These are phyloP conservation scores for Lupinus albus DNA, from an alignment of 306 rosid genomes.

Conservation along the genomic window DNA sequence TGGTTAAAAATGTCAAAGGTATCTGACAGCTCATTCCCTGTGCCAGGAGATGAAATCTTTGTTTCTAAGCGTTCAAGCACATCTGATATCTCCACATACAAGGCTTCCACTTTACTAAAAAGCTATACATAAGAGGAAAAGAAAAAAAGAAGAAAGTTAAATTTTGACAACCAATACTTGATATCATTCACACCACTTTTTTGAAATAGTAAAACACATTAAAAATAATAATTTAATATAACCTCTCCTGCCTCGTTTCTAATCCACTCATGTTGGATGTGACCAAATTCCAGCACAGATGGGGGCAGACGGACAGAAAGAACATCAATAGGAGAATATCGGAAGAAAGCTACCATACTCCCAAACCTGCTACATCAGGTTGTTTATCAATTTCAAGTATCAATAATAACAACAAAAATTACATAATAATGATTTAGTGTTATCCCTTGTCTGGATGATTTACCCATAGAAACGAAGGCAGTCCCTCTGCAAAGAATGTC, in stretches of 20 bases:
- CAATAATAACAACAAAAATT: constrained; percentile 15
- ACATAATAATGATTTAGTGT: constrained; percentile 23
- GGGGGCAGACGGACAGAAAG: constrained; percentile 91
- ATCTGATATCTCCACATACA: constrained; percentile 75
- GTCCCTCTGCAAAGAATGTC: constrained; percentile 97
- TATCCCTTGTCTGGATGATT: constrained; percentile 24
- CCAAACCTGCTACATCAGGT: constrained; percentile 71
- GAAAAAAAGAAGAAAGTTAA: constrained; percentile 24
- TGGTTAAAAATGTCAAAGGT: constrained; percentile 55
- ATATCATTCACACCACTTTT: constrained; percentile 18
- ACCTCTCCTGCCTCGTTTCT: constrained; percentile 88
- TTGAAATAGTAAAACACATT: constrained; percentile 32
- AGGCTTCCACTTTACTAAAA: constrained; percentile 66
- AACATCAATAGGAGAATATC: constrained; percentile 86
- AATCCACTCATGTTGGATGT: constrained; percentile 70
- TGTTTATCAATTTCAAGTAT: constrained; percentile 40
- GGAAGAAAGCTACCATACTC: constrained; percentile 92
- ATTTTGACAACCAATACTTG: constrained; percentile 8
- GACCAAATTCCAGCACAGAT: constrained; percentile 73
- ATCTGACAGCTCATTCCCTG: constrained; percentile 53
- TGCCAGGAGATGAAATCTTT: constrained; percentile 49
- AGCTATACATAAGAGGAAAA: constrained; percentile 53
- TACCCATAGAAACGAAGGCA: constrained; percentile 98
- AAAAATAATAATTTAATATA: constrained; percentile 24
- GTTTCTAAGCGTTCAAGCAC: constrained; percentile 67